phyloP scores from a whole-genome alignment of 2,329 filamentous ascomycete genomes.

The Colletotrichum zoysiae region DNA sequence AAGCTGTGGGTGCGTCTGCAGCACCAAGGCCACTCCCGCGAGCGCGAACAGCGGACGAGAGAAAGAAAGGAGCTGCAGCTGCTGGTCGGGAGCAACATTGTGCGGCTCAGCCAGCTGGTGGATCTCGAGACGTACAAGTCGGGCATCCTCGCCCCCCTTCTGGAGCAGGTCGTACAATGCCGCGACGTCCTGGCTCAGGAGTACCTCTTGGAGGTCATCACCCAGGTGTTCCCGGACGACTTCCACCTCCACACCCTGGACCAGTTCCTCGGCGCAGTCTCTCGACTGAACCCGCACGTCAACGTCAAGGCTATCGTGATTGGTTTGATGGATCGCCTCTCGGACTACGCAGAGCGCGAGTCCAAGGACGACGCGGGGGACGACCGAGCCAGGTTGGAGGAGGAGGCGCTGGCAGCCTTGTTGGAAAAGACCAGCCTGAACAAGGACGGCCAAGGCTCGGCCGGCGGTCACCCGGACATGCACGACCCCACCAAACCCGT shows the following conservation, averaged over 20 bases:
- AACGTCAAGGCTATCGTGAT: constrained; percentile 99
- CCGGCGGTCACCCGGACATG: constrained; percentile 30
- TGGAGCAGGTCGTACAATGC: constrained; percentile 98
- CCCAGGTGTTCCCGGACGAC: constrained; percentile 98
- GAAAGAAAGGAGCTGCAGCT: constrained; percentile 96
- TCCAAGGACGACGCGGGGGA: constrained; percentile 77
- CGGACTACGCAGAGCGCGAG: constrained; percentile 93
- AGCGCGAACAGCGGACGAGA: constrained; percentile 91
- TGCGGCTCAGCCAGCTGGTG: constrained; percentile 93
- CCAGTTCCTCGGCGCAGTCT: constrained; percentile 92
- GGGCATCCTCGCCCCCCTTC: constrained; percentile 85
- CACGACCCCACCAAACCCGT: constrained; percentile 22
- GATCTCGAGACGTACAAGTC: constrained; percentile 95
- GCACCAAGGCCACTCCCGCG: constrained; percentile 95
- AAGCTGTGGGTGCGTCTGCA: constrained; percentile 98
- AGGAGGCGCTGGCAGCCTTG: constrained; percentile 83
- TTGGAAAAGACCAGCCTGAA: constrained; percentile 82
- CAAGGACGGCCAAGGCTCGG: constrained; percentile 54
- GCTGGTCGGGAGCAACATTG: constrained; percentile 95
- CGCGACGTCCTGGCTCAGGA: constrained; percentile 97
- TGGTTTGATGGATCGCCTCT: constrained; percentile 95
- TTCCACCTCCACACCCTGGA: constrained; percentile 98
- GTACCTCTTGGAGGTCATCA: constrained; percentile 97
- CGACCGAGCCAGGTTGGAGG: constrained; percentile 81
- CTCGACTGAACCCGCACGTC: constrained; percentile 93